Base-by-base conservation (phyloP, 805 yeast genomes). In the Candida broadrunensis region DNA sequence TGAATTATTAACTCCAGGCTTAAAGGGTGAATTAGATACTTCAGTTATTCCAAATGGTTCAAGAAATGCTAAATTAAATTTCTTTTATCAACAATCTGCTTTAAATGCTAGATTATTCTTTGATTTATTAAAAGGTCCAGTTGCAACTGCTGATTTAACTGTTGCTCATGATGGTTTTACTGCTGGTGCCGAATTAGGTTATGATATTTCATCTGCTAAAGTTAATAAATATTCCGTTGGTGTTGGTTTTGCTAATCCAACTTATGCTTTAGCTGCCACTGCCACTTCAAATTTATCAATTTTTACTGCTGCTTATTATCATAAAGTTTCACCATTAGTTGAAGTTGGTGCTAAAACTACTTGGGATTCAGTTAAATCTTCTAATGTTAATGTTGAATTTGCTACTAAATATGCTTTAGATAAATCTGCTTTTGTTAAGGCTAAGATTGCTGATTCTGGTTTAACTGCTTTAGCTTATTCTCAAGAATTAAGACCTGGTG, bases 341-440 rank as follows among this genome's bases (percentile, higher is more conserved):
- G 97, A 93, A 80, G 96, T 89, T 58, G 99, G 97, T 76, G 96
- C 97, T 61, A 90, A 87, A 79, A 96, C 97, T 60, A 83, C 93
- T 53, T 88, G 91, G 82, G 96, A 89, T 75, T 82, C 96, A 49
- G 80, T 89, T 54, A 78, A 86, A 65, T 73, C 79, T 56, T 77
- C 83, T 67, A 83, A 81, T 61, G 97, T 90, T 58, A 88, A 85
- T 61, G 82, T 93, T 60, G 99, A 93, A 79, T 85, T 90, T 52
- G 98, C 97, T 58, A 81, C 97, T 68, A 91, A 88, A 81, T 91
- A 91, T 81, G 73, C 76, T 55, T 82, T 95, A 64, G 99, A 93
- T 77, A 66, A 77, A 44, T 65, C 91, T 50, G 83, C 97, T 51
- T 90, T 87, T 64, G 85, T 93, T 68, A 93, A 93, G 83, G 97